These are phyloP conservation scores for Fusarium sp. DNA, from an alignment of 2,329 filamentous ascomycete genomes.

Conservation along the genomic window DNA sequence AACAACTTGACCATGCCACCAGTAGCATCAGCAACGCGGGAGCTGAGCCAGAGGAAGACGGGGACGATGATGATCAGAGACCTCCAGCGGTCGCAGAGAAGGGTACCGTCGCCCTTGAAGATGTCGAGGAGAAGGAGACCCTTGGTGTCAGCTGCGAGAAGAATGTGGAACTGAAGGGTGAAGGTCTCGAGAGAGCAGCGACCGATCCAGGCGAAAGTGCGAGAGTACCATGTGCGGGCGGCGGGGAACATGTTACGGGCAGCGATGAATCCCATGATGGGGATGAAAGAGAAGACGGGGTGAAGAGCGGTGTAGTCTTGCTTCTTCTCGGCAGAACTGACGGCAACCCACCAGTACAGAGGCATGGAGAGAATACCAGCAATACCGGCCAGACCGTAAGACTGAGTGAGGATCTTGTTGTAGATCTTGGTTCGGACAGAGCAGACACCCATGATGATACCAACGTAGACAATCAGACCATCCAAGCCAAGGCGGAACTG, in stretches of 20 bases:
- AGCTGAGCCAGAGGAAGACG: constrained; percentile 47
- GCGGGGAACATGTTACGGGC: constrained; percentile 60
- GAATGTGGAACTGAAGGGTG: constrained; percentile 71
- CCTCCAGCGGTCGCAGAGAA: constrained; percentile 45
- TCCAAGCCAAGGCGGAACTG: constrained; percentile 65
- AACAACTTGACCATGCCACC: constrained; percentile 40
- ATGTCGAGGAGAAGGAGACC: constrained; percentile 53
- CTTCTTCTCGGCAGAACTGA: constrained; percentile 38
- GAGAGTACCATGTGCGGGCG: constrained; percentile 49
- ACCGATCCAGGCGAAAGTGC: constrained; percentile 65
- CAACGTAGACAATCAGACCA: constrained; percentile 67
- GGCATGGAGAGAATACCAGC: constrained; percentile 41
- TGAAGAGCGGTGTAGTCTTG: constrained; percentile 62
- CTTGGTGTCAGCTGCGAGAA: constrained; percentile 69
- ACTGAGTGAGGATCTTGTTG: constrained; percentile 39
- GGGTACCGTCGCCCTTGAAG: constrained; percentile 36
- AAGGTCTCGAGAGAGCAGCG: constrained; percentile 69
- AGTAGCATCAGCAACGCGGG: constrained; percentile 35
- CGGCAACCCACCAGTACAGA: constrained; percentile 51
- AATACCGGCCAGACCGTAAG: constrained; percentile 34
- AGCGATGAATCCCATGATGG: constrained; percentile 64
- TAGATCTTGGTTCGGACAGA: constrained; percentile 37
- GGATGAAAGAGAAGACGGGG: constrained; percentile 66
- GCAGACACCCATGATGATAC: constrained; percentile 59
- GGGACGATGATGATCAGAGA: constrained; percentile 46